Conservation (phyloP, 768 basidiomycete genomes). For the Suillus clintonianus region DNA sequence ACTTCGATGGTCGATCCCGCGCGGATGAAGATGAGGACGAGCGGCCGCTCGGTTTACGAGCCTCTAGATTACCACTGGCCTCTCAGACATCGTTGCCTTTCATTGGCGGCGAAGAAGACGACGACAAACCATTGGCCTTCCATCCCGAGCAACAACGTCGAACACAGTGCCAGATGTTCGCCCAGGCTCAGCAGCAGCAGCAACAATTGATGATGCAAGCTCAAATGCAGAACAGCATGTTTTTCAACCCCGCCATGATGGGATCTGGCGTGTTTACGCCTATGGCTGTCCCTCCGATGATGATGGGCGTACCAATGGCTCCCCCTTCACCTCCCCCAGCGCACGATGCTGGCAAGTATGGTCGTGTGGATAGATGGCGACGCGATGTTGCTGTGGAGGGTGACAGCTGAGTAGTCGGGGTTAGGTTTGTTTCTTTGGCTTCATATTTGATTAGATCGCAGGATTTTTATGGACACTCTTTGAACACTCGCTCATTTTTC, state of each 20-base stretch:
- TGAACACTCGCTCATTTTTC: slow-evolving; percentile 4
- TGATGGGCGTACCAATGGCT: slow-evolving; percentile 40
- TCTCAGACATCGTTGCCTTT: slow-evolving; percentile 27
- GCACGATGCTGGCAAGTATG: slow-evolving; percentile 66
- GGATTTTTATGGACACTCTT: slow-evolving; percentile 5
- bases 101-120: slow-evolving; percentile 52
- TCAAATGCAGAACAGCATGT: slow-evolving; percentile 75
- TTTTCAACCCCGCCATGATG: slow-evolving; percentile 74
- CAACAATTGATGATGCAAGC: slow-evolving; percentile 68
- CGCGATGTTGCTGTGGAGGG: slow-evolving; percentile 76
- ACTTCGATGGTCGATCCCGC: slow-evolving; percentile 36
- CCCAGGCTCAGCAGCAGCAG: slow-evolving; percentile 53
- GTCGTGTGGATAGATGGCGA: slow-evolving; percentile 79
- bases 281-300: slow-evolving; percentile 52
- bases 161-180: slow-evolving; percentile 50
- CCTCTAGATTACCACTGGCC: slow-evolving; percentile 43
- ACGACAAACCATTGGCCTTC: slow-evolving; percentile 68
- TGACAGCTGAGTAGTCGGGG: slow-evolving; percentile 30
- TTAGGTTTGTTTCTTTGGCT: slow-evolving; percentile 13
- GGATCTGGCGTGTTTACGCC: slow-evolving; percentile 66
- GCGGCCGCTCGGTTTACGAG: slow-evolving; percentile 69
- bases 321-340: slow-evolving; percentile 64
- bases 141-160: slow-evolving; percentile 81
- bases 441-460: slow-evolving; percentile 13
- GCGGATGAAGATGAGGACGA: slow-evolving; percentile 67